phyloP scores from a whole-genome alignment of 495 filamentous ascomycete genomes.

The Xylaria telfairii region DNA sequence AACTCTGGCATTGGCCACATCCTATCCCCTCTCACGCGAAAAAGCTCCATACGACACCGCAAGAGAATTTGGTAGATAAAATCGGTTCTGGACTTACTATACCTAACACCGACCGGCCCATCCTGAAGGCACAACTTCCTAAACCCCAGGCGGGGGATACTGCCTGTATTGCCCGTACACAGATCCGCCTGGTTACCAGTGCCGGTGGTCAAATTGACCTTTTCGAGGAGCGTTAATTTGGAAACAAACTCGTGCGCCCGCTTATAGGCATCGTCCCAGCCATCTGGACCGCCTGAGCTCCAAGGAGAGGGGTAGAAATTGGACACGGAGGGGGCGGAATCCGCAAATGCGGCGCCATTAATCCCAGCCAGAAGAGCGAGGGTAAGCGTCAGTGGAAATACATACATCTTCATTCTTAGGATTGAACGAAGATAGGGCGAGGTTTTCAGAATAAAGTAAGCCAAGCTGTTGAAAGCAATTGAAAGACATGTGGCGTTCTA shows the following conservation, averaged over 20 bases:
- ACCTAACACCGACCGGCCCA: constrained; percentile 54
- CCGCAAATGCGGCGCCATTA: constrained; percentile 36
- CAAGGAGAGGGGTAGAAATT: constrained; percentile 80
- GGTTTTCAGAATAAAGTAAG: not conserved
- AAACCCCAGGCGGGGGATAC: constrained; percentile 54
- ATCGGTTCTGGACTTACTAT: constrained; percentile 36
- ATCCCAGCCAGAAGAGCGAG: constrained; percentile 26
- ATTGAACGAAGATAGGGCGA: not conserved
- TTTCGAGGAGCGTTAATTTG: constrained; percentile 80
- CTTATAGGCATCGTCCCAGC: constrained; percentile 78
- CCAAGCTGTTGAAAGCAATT: not conserved
- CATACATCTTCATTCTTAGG: constrained; percentile 16
- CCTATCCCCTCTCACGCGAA: not conserved
- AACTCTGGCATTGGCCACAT: not conserved
- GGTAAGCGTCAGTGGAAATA: constrained; percentile 21
- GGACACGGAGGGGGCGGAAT: constrained; percentile 42
- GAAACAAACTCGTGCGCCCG: constrained; percentile 77
- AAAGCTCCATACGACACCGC: not conserved
- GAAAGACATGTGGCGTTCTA: not conserved
- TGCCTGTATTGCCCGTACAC: constrained; percentile 77
- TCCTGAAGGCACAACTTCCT: constrained; percentile 56
- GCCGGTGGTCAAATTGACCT: constrained; percentile 78
- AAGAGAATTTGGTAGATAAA: not conserved
- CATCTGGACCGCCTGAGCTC: constrained; percentile 64
- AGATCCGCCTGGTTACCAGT: constrained; percentile 72